Evolutionary conservation across 345 rosid species (phyloP).

Genomic region (Euphorbia pulcherrima): DNA sequence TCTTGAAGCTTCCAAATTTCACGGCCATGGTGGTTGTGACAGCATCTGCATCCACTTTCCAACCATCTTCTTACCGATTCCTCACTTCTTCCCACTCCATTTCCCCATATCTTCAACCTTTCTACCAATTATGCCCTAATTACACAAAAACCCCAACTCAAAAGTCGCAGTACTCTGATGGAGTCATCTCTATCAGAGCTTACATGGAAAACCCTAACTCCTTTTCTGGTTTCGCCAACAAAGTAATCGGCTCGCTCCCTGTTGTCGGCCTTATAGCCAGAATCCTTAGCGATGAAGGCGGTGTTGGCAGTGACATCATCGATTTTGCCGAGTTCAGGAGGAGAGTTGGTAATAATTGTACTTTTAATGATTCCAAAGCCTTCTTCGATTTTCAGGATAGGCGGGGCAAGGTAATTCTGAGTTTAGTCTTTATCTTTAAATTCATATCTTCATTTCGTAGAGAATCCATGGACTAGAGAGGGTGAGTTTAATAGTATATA

Average conservation of each 20-base stretch:
- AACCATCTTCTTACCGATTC: conserved; percentile 19
- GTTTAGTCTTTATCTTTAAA: neutral
- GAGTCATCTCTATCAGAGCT: conserved; percentile 43
- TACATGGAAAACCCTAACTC: conserved; percentile 81
- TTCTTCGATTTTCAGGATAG: conserved; percentile 85
- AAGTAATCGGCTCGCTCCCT: conserved; percentile 82
- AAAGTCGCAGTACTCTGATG: conserved; percentile 26
- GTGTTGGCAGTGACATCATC: conserved; percentile 73
- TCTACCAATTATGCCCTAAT: conserved; percentile 18
- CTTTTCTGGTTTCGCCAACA: conserved; percentile 61
- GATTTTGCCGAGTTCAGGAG: conserved; percentile 95
- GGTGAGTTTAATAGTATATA: too few relatives aligned
- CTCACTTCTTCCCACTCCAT: conserved; percentile 44
- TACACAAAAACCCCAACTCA: conserved; percentile 11
- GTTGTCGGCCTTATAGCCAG: conserved; percentile 82
- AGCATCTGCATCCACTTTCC: conserved; percentile 24
- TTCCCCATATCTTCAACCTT: conserved; percentile 46
- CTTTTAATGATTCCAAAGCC: conserved; percentile 69
- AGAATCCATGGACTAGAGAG: too few relatives aligned
- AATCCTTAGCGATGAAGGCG: conserved; percentile 85
- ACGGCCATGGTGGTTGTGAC: conserved; percentile 51
- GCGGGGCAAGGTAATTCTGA: conserved; percentile 52
- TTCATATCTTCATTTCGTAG: too few relatives aligned
- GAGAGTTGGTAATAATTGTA: conserved; percentile 81
- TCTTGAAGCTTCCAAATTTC: neutral